A percentile compares a stretch with the other conserved stretches of the same genome.
Conservation (phyloP, 2,329 filamentous ascomycete genomes). For the Fusarium irregulare region DNA sequence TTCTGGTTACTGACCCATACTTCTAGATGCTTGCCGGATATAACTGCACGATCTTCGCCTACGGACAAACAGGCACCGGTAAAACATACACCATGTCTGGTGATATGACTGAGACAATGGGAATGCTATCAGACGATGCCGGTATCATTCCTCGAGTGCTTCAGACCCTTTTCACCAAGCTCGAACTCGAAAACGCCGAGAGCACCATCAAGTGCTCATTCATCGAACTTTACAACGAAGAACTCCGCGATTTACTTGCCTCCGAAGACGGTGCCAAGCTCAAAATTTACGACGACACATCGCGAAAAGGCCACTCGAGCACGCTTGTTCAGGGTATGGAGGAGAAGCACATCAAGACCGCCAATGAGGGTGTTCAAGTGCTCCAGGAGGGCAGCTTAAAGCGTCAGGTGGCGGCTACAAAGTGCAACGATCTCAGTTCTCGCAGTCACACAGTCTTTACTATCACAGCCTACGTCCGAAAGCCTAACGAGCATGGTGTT, state of each 20-base stretch:
- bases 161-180: slow-evolving; percentile 85
- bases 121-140: slow-evolving; percentile 88
- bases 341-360: slow-evolving; percentile 89
- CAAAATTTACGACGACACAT: slow-evolving; percentile 94
- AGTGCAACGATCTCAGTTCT: slow-evolving; percentile 98
- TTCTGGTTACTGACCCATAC: slow-evolving; percentile 6
- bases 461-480: slow-evolving; percentile 90
- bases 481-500: slow-evolving; percentile 80
- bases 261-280: slow-evolving; percentile 85
- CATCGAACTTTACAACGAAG: slow-evolving; percentile 98
- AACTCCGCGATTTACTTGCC: slow-evolving; percentile 88
- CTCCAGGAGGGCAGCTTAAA: slow-evolving; percentile 91
- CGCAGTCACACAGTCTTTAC: slow-evolving; percentile 98
- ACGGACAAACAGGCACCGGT: slow-evolving; percentile 96
- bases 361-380: slow-evolving; percentile 86
- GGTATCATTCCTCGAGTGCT: slow-evolving; percentile 95
- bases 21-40: slow-evolving; percentile 89
- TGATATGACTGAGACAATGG: slow-evolving; percentile 89
- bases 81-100: slow-evolving; percentile 99
- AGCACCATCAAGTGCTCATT: slow-evolving; percentile 97
- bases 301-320: slow-evolving; percentile 82
- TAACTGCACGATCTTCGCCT: slow-evolving; percentile 99
- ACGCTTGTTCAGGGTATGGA: slow-evolving; percentile 98
- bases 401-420: slow-evolving; percentile 98
- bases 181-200: slow-evolving; percentile 82